phyloP scores from a whole-genome alignment of 805 yeast genomes.

The Candida cerambycidarum region DNA sequence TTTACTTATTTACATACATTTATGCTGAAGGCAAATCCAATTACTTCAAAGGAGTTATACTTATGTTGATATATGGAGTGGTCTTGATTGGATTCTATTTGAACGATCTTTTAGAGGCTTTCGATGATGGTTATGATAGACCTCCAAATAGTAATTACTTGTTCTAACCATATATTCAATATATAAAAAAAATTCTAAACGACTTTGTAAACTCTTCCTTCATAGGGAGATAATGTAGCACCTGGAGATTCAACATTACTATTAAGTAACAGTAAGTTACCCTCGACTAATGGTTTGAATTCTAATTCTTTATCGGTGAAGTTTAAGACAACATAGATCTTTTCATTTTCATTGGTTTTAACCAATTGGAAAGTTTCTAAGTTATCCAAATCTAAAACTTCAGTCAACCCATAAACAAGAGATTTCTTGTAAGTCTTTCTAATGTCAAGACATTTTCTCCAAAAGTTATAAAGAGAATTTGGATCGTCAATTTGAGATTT shows the following conservation, averaged over 20 bases:
- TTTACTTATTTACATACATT: conserved; percentile 85
- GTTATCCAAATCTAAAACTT: conserved; percentile 43
- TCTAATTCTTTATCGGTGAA: conserved; percentile 34
- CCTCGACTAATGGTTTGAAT: conserved; percentile 31
- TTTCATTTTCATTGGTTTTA: conserved; percentile 31
- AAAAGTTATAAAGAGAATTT: conserved; percentile 46
- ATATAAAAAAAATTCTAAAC: too few relatives aligned
- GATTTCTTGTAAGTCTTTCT: conserved; percentile 47
- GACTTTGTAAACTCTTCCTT: conserved; percentile 39
- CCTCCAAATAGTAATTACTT: conserved; percentile 3
- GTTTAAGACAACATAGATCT: conserved; percentile 42
- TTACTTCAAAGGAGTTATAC: conserved; percentile 91
- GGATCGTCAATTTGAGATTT: conserved; percentile 46
- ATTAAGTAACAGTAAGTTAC: conserved; percentile 26
- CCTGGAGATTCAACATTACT: conserved; percentile 27
- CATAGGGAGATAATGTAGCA: conserved; percentile 41
- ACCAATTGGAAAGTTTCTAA: conserved; percentile 38
- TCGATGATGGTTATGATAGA: conserved; percentile 27
- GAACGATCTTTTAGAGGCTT: conserved; percentile 38
- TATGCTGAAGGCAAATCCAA: conserved; percentile 97
- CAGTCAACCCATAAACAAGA: conserved; percentile 44
- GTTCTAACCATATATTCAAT: too few relatives aligned
- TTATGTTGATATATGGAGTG: conserved; percentile 74
- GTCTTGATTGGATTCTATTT: conserved; percentile 81
- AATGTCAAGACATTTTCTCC: conserved; percentile 41